Conservation (phyloP, 1,284 basidiomycete species). For the Gymnopus androsaceus region DNA sequence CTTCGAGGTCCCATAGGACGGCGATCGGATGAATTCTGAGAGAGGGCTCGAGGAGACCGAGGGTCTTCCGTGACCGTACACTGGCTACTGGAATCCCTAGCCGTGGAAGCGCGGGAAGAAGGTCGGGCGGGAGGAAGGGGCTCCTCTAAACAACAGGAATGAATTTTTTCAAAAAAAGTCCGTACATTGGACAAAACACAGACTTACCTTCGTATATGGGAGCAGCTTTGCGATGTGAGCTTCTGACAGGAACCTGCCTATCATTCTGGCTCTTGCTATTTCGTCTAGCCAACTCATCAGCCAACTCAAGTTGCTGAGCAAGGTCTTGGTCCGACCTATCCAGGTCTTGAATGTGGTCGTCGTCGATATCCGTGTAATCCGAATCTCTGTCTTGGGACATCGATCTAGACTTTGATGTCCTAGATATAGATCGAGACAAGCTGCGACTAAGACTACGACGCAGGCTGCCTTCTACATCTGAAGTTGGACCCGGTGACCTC, state of each 20-base stretch:
- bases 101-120: conserved; percentile 45
- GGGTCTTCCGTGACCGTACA: conserved; percentile 31
- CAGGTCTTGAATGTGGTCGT: conserved; percentile 41
- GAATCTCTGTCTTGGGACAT: conserved; percentile 41
- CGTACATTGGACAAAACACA: conserved; percentile 14
- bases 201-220: conserved; percentile 73
- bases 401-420: conserved; percentile 36
- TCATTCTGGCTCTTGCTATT: conserved; percentile 78
- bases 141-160: conserved; percentile 48
- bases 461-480: conserved; percentile 45
- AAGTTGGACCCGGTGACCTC: conserved; percentile 53
- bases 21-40: conserved; percentile 51
- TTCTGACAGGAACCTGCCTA: conserved; percentile 39
- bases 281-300: conserved; percentile 74
- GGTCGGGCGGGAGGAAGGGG: conserved; percentile 56
- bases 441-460: conserved; percentile 31
- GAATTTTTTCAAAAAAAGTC: neutral
- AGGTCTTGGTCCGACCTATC: conserved; percentile 76
- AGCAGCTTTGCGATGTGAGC: conserved; percentile 55
- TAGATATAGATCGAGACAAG: conserved; percentile 36
- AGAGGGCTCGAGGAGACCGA: conserved; percentile 42
- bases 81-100: conserved; percentile 42
- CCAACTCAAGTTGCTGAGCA: conserved; percentile 72
- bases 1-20: conserved; percentile 71
- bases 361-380: conserved; percentile 46